Evolutionary conservation across 805 yeast genomes (phyloP).

Genomic region (Yarrowia sp.): DNA sequence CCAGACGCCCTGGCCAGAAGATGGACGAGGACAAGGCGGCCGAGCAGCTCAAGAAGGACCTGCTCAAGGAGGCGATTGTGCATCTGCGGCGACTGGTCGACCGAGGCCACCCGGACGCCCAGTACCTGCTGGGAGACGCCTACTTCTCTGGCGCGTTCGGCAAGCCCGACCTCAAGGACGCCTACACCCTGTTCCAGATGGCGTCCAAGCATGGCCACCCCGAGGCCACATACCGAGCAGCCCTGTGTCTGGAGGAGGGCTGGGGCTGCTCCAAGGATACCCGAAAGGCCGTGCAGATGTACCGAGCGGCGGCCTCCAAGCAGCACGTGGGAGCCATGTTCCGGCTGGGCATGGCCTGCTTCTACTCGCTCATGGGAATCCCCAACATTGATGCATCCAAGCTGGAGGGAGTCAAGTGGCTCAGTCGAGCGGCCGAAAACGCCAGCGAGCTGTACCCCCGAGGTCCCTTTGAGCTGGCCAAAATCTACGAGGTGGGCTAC

Average conservation of each 20-base stretch:
- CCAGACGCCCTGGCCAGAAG: constrained; percentile 5
- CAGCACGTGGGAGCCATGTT: constrained; percentile 98
- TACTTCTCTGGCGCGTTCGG: constrained; percentile 85
- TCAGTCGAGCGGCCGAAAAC: constrained; percentile 80
- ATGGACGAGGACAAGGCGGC: constrained; percentile 27
- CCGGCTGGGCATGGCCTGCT: constrained; percentile 86
- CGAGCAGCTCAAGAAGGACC: constrained; percentile 56
- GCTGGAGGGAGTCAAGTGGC: constrained; percentile 91
- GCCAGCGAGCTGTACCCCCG: constrained; percentile 86
- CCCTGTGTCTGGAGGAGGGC: constrained; percentile 92
- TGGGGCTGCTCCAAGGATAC: constrained; percentile 90
- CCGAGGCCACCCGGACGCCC: constrained; percentile 87
- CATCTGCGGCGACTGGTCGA: constrained; percentile 75
- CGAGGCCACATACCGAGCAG: constrained; percentile 89
- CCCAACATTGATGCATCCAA: constrained; percentile 68
- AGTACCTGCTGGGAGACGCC: constrained; percentile 90
- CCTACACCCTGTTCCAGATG: constrained; percentile 76
- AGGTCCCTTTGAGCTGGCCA: constrained; percentile 93
- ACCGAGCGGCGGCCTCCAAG: constrained; percentile 85
- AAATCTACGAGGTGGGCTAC: constrained; percentile 83
- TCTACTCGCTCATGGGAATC: constrained; percentile 84
- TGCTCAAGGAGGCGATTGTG: constrained; percentile 77
- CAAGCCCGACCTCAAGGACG: constrained; percentile 76
- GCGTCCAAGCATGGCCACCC: constrained; percentile 95
- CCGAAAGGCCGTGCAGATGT: constrained; percentile 79